Evolutionary conservation across 345 rosid species (phyloP).

Genomic region (Euphorbia peplus): DNA sequence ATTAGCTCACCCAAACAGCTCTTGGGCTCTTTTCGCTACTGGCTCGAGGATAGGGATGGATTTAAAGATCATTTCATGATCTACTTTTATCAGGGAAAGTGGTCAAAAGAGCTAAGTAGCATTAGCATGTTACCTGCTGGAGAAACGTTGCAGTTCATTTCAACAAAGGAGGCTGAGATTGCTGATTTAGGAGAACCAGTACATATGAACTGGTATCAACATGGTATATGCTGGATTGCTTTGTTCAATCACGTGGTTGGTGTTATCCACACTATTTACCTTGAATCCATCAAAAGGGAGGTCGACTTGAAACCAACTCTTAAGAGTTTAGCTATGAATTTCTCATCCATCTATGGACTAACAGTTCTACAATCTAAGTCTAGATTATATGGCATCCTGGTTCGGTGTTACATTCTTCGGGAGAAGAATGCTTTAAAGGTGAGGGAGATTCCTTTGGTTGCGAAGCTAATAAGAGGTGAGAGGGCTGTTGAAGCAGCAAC

Average conservation of each 20-base stretch:
- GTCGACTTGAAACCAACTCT: too few species aligned
- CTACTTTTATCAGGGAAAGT: constrained; percentile 98
- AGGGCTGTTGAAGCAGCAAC: too few species aligned
- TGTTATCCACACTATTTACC: constrained; percentile 93
- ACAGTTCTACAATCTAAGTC: too few species aligned
- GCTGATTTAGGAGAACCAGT: constrained; percentile 96
- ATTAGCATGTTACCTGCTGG: constrained; percentile 96
- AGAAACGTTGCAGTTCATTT: constrained; percentile 85
- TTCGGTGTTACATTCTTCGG: too few species aligned
- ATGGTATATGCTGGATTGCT: constrained; percentile 93
- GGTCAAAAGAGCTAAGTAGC: constrained; percentile 86
- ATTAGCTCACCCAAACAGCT: constrained; percentile 94
- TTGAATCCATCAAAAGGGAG: constrained; percentile 98
- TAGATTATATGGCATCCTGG: too few species aligned
- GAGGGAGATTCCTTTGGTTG: too few species aligned
- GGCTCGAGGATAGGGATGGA: constrained; percentile 94
- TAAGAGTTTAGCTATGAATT: too few species aligned
- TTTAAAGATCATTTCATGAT: constrained; percentile 85
- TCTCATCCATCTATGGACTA: too few species aligned
- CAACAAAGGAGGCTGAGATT: constrained; percentile 86
- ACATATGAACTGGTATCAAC: constrained; percentile 96
- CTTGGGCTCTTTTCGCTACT: constrained; percentile 77
- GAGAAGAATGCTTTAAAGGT: too few species aligned
- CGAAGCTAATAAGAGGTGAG: too few species aligned
- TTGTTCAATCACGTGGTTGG: constrained; percentile 97